Conservation (phyloP, 2,329 filamentous ascomycete genomes). For the Verticillium dahliae region DNA sequence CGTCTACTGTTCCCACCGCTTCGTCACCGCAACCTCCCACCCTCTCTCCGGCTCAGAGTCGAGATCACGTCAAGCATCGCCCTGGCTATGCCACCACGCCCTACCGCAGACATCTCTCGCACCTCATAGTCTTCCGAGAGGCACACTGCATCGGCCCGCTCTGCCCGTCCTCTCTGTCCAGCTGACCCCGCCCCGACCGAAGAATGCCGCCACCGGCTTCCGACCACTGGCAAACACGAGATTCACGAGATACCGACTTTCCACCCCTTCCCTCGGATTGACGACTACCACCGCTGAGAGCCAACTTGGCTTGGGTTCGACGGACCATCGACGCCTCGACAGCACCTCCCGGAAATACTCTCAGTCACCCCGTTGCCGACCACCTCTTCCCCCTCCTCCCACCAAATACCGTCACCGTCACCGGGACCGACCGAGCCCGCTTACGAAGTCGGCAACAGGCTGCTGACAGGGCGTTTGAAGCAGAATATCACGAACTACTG, state of each 20-base stretch:
- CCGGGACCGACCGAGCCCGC: conserved; percentile 4
- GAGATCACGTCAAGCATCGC: background rate
- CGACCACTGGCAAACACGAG: conserved; percentile 21
- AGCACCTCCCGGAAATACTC: conserved; percentile 12
- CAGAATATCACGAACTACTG: conserved; percentile 11
- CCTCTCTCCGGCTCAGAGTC: background rate
- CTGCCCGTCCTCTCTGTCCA: background rate
- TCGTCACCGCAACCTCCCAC: background rate
- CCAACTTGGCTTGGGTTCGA: conserved; percentile 4
- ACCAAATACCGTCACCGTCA: background rate
- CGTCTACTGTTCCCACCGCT: background rate
- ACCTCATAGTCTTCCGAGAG: background rate
- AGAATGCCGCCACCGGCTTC: conserved; percentile 16
- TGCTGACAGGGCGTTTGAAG: conserved; percentile 10
- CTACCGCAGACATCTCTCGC: background rate
- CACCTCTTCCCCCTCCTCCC: background rate
- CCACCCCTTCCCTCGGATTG: conserved; percentile 21
- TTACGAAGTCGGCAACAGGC: conserved; percentile 18
- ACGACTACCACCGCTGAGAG: conserved; percentile 24
- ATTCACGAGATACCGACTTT: conserved; percentile 20
- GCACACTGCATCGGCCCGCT: background rate
- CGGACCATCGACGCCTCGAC: conserved; percentile 9
- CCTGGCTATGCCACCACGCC: background rate
- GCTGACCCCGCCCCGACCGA: background rate
- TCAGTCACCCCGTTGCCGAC: background rate